Evolutionary conservation across 768 basidiomycete species (phyloP), one percentile per base, ranked within the genome.

Genomic region (Panaeolus papilionaceus): DNA sequence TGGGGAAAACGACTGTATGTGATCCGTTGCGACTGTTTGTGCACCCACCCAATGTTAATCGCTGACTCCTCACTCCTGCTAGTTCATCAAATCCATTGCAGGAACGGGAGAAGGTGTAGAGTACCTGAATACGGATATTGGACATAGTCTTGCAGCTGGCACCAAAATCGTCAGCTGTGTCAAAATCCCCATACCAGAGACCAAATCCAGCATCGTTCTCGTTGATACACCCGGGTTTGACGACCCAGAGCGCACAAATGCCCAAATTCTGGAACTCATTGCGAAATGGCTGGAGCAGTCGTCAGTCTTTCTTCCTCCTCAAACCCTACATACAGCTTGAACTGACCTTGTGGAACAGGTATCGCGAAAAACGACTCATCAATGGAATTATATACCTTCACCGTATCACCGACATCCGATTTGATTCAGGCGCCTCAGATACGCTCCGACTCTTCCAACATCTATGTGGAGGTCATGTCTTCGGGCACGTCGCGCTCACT

Each of bases 191-290:
- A 58, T 58, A 1, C 54, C 54, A 28, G 54, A 58, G 11, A 58
- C 54, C 26, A 58, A 33, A 4, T 33, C 26, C 8, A 58, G 28
- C 54, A 14, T 58, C 28, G 54, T 58, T 4, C 54, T 58, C 28
- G 54, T 58, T 14, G 54, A 58, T 37, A 58, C 54, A 10, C 54
- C 54, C 1, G 54, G 54, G 0, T 58, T 58, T 58, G 54, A 58
- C 33, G 54, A 58, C 33, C 26, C 26, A 18, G 26, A 28, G 5
- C 26, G 28, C 14, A 33, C 54, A 7, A 33, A 58, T 23, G 54
- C 54, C 8, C 12, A 58, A 7, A 33, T 58, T 58, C 54, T 58
- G 11, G 54, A 58, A 7, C 12, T 28, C 18, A 58, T 58, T 8
- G 54, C 54, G 0, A 12, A 2, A 2, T 58, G 54, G 54, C 28